These are phyloP conservation scores for Vigna hirtella DNA, from an alignment of 306 rosid species.

Conservation along the genomic window DNA sequence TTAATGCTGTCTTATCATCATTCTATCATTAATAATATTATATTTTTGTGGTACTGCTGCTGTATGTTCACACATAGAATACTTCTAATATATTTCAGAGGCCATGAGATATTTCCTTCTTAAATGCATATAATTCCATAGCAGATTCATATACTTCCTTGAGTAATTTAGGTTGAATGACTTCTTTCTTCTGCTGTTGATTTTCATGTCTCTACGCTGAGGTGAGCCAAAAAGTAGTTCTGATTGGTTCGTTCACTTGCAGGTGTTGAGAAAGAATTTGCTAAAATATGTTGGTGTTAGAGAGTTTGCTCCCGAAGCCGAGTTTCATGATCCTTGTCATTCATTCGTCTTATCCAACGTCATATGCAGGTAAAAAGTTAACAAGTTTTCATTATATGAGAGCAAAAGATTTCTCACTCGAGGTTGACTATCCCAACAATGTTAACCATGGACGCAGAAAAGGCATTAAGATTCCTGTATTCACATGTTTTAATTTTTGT, in stretches of 20 bases:
- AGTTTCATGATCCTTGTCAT: conserved; percentile 62
- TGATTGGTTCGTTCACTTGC: conserved; percentile 47
- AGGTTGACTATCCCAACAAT: conserved; percentile 21
- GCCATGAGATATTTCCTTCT: conserved; percentile 4
- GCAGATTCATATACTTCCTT: background rate
- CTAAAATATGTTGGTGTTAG: conserved; percentile 71
- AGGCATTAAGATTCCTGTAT: background rate
- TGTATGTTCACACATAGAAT: background rate
- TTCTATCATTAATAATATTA: background rate
- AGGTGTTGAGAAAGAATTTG: conserved; percentile 89
- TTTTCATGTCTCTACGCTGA: conserved; percentile 22
- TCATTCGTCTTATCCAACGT: conserved; percentile 83
- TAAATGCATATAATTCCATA: background rate
- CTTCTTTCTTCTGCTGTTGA: conserved; percentile 13
- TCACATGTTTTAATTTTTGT: background rate
- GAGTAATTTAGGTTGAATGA: conserved; percentile 12
- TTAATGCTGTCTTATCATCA: no score
- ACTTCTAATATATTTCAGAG: background rate
- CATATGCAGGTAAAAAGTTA: conserved; percentile 77
- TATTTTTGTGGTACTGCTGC: conserved; percentile 17
- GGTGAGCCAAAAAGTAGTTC: conserved; percentile 40
- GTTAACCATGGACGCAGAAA: conserved; percentile 16
- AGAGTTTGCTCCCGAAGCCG: conserved; percentile 97
- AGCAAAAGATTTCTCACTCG: background rate
- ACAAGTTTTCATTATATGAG: background rate